Evolutionary conservation across 2,329 filamentous ascomycete genomes (phyloP), one percentile per base, ranked within the genome.

Genomic region (Xylariomycetidae sp.): DNA sequence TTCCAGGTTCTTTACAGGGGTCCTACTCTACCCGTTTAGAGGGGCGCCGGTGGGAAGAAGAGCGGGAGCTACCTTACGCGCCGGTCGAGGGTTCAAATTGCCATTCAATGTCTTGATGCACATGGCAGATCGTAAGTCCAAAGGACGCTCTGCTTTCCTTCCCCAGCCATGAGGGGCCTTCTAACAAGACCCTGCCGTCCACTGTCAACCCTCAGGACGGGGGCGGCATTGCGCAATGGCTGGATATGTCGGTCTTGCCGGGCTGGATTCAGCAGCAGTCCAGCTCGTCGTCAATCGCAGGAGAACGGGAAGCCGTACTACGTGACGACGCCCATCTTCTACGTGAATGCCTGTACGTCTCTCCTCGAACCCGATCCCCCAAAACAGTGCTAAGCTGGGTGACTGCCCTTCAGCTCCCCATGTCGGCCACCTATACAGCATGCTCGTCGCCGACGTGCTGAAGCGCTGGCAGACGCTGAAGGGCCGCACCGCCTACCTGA

Each of bases 261-360:
- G 38, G 32, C 35, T 28, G 35, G 34, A 29, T 50, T 48, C 29
- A 46, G 31, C 39, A 51, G 37, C 34, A 28, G 19, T 25, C 23
- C 10, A 14, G 20, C 15, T 25, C 32, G 19, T 25, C 27, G 15
- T 25, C 25, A 31, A 10, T 29, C 13, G 12, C 39, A 40, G 25
- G 17, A 23, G 25, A 30, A 36, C 17, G 44, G 40, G 26, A 96
- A 96, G 65, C 88, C 90, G 7, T 95, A 82, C 67, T 98, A 96
- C 68, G 72, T 95, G 52, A 96, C 92, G 5, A 93, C 88, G 7
- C 92, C 92, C 3, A 98, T 98, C 38, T 98, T 96, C 68, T 98
- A 98, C 61, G 92, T 98, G 65, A 98, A 98, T 74, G 86, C 89
- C 35, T 79, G 86, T 89, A 65, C 24, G 26, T 14, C n/a, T 16